These are phyloP conservation scores for Dipodascopsis uninucleata DNA, from an alignment of 805 yeast genomes.

Conservation along the genomic window DNA sequence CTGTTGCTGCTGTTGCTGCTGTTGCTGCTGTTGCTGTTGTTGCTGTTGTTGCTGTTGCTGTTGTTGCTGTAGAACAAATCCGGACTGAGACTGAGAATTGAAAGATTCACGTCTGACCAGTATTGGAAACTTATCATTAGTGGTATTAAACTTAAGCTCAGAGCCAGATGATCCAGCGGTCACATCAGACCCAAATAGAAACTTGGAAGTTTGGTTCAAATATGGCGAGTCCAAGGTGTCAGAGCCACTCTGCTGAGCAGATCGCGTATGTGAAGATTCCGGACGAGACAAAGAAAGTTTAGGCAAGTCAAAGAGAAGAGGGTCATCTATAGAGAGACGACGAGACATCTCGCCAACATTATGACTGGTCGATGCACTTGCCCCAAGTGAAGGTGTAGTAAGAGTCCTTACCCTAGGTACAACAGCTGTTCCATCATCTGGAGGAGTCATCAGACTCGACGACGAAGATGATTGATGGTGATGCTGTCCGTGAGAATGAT, in stretches of 20 bases:
- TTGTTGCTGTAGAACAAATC: constrained; percentile 12
- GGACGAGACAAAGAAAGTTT: constrained; percentile 11
- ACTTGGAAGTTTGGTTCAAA: constrained; percentile 21
- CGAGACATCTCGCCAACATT: no score
- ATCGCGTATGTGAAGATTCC: constrained; percentile 2
- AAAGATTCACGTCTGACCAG: constrained; percentile 34
- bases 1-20: constrained; percentile 16
- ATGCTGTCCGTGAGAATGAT: no score
- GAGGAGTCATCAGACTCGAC: constrained; percentile 27
- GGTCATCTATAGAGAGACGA: constrained; percentile 23
- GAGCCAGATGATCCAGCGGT: constrained; percentile 6
- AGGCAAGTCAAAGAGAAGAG: constrained; percentile 15
- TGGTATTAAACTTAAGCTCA: constrained; percentile 32
- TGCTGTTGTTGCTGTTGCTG: constrained; percentile 6
- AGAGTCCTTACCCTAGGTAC: constrained; percentile 24
- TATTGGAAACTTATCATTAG: constrained; percentile 37
- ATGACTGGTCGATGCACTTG: no score
- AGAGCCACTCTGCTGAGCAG: neutral
- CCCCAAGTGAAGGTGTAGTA: constrained; percentile 24
- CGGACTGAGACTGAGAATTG: constrained; percentile 1
- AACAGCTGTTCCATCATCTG: constrained; percentile 25
- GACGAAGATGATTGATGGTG: constrained; percentile 13
- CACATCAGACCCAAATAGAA: constrained; percentile 21
- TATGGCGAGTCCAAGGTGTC: constrained; percentile 11
- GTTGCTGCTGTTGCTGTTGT: constrained; percentile 11